Conservation (phyloP, 768 basidiomycete genomes). For the Naematelia aurantialba region DNA sequence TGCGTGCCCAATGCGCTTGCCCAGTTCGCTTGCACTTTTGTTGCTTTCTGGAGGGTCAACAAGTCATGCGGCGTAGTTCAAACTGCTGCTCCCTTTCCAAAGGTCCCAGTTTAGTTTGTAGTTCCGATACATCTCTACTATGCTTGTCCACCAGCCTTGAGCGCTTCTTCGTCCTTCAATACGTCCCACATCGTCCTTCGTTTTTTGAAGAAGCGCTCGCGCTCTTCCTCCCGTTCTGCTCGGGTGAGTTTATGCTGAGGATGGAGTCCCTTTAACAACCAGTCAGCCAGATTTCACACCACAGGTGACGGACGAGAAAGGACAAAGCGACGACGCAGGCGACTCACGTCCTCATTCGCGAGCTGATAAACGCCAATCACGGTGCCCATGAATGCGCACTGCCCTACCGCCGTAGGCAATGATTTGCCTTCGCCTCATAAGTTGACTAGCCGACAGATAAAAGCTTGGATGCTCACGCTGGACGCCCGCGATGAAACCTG, state of each 20-base stretch:
- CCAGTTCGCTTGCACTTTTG: no score
- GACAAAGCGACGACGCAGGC: not conserved
- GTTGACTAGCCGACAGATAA: conserved; percentile 2
- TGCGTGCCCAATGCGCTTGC: no score
- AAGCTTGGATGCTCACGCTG: conserved; percentile 60
- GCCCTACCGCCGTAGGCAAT: conserved; percentile 72
- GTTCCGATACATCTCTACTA: not conserved
- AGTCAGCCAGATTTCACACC: conserved; percentile 18
- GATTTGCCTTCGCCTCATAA: conserved; percentile 62
- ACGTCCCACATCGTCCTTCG: conserved; percentile 13
- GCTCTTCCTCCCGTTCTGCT: conserved; percentile 61
- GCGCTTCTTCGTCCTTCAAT: not conserved
- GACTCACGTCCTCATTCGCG: conserved; percentile 57
- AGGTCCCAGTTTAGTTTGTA: no score
- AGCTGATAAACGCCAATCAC: conserved; percentile 78
- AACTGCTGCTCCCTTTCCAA: no score
- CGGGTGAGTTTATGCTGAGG: conserved; percentile 10
- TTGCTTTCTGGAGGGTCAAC: no score
- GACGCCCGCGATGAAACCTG: conserved; percentile 84
- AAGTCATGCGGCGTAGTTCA: no score
- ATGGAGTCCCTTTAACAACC: conserved; percentile 12
- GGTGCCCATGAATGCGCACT: conserved; percentile 73
- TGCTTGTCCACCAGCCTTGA: not conserved
- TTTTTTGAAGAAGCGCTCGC: conserved; percentile 80
- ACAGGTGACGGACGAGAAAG: not conserved